phyloP scores from a whole-genome alignment of 345 rosid genomes.

The Aegle marmelos region DNA sequence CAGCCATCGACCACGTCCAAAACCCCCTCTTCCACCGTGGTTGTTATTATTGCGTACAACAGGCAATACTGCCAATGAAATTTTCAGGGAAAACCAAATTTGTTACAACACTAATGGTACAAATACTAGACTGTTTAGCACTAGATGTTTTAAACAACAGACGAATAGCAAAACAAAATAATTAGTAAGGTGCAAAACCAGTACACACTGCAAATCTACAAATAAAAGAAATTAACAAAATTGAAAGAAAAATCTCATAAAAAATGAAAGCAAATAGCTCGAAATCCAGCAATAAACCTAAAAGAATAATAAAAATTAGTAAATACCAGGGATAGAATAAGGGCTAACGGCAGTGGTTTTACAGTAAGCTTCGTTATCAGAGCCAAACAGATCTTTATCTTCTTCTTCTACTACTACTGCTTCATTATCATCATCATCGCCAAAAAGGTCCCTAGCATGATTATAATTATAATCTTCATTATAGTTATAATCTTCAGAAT shows the following conservation, averaged over 20 bases:
- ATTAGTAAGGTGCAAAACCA: background rate
- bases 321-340: slow-evolving; percentile 68
- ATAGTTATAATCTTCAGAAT: slow-evolving; percentile 7
- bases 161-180: background rate
- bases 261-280: background rate
- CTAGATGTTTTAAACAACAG: background rate
- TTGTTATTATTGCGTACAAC: slow-evolving; percentile 45
- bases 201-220: background rate
- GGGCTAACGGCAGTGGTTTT: slow-evolving; percentile 68
- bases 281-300: background rate
- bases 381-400: slow-evolving; percentile 76
- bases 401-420: slow-evolving; percentile 27
- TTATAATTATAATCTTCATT: slow-evolving; percentile 1
- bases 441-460: slow-evolving; percentile 12
- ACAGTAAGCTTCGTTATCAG: slow-evolving; percentile 85
- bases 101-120: background rate
- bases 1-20: slow-evolving; percentile 85
- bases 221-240: background rate
- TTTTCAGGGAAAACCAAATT: background rate
- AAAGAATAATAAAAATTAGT: background rate
- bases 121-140: background rate
- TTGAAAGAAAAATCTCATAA: background rate
- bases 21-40: slow-evolving; percentile 63
- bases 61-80: slow-evolving; percentile 62
- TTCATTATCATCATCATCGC: slow-evolving; percentile 17